phyloP scores from a whole-genome alignment of 2,329 filamentous ascomycete genomes.

The Hypoxylon sp. region DNA sequence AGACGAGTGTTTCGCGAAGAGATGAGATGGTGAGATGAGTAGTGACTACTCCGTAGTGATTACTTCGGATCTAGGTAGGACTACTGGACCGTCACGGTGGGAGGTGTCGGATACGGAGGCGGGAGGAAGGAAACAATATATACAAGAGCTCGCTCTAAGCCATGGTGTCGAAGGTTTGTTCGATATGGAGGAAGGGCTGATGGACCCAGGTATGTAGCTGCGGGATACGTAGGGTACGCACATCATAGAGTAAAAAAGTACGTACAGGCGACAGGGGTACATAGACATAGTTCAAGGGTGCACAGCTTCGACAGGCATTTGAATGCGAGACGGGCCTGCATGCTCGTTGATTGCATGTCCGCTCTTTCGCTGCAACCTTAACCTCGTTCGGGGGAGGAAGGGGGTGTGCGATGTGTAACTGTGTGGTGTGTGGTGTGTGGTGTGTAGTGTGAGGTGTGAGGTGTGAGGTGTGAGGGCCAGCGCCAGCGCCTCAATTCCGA shows the following conservation, averaged over 20 bases:
- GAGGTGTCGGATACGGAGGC: slow-evolving; percentile 37
- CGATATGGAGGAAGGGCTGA: slow-evolving; percentile 25
- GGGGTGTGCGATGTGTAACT: not conserved
- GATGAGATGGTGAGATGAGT: slow-evolving; percentile 10
- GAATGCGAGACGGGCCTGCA: slow-evolving; percentile 41
- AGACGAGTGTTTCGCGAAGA: slow-evolving; percentile 10
- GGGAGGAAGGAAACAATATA: slow-evolving; percentile 47
- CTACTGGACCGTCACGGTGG: slow-evolving; percentile 42
- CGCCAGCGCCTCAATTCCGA: slow-evolving; percentile 28
- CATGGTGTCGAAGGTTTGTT: slow-evolving; percentile 40
- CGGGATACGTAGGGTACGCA: slow-evolving; percentile 5
- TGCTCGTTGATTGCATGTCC: slow-evolving; percentile 42
- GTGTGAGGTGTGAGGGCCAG: not conserved
- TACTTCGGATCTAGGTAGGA: slow-evolving; percentile 26
- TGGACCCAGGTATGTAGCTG: not conserved
- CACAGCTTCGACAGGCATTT: slow-evolving; percentile 43
- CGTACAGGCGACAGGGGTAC: slow-evolving; percentile 4
- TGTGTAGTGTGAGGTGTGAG: not conserved
- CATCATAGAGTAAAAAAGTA: not conserved
- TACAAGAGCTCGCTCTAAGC: slow-evolving; percentile 41
- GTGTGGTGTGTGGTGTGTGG: not conserved
- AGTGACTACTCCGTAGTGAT: slow-evolving; percentile 1
- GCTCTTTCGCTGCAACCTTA: slow-evolving; percentile 46
- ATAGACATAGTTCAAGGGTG: slow-evolving; percentile 23
- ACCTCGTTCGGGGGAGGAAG: slow-evolving; percentile 39